Evolutionary conservation across 306 rosid species (phyloP).

Genomic region (Quercus rubra): DNA sequence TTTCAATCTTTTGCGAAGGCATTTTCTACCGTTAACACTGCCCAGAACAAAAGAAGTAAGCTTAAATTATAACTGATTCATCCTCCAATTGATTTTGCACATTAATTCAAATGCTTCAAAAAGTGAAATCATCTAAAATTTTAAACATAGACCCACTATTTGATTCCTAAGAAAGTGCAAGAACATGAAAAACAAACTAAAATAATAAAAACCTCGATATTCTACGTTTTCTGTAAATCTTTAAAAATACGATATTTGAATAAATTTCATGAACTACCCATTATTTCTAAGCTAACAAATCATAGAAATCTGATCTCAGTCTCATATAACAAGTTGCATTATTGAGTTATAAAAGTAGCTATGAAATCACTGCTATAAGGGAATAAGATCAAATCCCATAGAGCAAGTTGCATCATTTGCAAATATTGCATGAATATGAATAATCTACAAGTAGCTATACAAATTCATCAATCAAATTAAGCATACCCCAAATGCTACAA

Average conservation of each 20-base stretch:
- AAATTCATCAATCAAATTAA: no score
- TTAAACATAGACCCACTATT: background rate
- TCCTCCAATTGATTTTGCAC: background rate
- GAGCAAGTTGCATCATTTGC: no score
- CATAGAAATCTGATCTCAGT: background rate
- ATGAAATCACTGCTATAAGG: no score
- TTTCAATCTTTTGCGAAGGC: slow-evolving; percentile 78
- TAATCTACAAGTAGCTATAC: no score
- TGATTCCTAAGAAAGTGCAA: background rate
- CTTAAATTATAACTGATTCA: background rate
- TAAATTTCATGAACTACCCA: background rate
- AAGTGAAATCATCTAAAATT: background rate
- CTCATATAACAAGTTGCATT: slow-evolving; percentile 1
- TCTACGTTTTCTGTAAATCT: background rate
- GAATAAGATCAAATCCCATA: no score
- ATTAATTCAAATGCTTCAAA: background rate
- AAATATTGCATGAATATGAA: no score
- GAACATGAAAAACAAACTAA: background rate
- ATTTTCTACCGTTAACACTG: slow-evolving; percentile 30
- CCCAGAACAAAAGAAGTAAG: background rate
- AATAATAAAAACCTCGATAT: background rate
- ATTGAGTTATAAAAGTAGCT: no score
- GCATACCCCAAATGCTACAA: no score
- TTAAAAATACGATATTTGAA: background rate
- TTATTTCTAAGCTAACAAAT: background rate